Percentiles rank a stretch among this genome's conserved stretches.
Conservation (phyloP, 805 yeast species). For the Pichia deserticola region DNA sequence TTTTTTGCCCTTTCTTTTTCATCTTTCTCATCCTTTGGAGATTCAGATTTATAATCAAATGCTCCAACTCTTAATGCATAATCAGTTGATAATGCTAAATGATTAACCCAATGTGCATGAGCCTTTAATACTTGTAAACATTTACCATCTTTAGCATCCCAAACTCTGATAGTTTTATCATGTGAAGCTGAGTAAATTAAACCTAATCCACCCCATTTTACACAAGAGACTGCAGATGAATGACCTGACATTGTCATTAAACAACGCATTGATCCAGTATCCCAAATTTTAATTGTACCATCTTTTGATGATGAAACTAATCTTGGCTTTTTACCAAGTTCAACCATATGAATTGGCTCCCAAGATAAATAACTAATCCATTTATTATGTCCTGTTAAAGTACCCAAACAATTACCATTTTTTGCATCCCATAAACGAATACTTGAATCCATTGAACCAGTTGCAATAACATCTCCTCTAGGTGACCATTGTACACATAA, state of each 20-base stretch:
- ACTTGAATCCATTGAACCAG: constrained; percentile 93
- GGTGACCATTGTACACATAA: constrained; percentile 89
- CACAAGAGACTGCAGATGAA: constrained; percentile 82
- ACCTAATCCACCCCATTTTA: constrained; percentile 94
- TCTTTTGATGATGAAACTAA: constrained; percentile 88
- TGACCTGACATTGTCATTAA: constrained; percentile 77
- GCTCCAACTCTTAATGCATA: constrained; percentile 83
- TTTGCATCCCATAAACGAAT: constrained; percentile 80
- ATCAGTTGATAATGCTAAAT: constrained; percentile 85
- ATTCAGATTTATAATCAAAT: constrained; percentile 60
- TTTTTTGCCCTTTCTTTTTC: constrained; percentile 48
- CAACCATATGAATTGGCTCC: constrained; percentile 87
- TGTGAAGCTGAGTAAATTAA: constrained; percentile 87
- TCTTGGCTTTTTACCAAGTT: constrained; percentile 57
- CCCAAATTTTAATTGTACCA: constrained; percentile 87
- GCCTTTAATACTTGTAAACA: constrained; percentile 72
- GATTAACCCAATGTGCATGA: constrained; percentile 98
- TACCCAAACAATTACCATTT: constrained; percentile 59
- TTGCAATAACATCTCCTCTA: constrained; percentile 82
- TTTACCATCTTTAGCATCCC: constrained; percentile 78
- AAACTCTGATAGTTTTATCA: constrained; percentile 86
- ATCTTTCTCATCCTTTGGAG: constrained; percentile 37
- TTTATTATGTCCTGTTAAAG: constrained; percentile 75
- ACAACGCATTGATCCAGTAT: constrained; percentile 60
- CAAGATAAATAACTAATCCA: constrained; percentile 87